Evolutionary conservation across 306 rosid species (phyloP).

Genomic region (Rosa rugosa): DNA sequence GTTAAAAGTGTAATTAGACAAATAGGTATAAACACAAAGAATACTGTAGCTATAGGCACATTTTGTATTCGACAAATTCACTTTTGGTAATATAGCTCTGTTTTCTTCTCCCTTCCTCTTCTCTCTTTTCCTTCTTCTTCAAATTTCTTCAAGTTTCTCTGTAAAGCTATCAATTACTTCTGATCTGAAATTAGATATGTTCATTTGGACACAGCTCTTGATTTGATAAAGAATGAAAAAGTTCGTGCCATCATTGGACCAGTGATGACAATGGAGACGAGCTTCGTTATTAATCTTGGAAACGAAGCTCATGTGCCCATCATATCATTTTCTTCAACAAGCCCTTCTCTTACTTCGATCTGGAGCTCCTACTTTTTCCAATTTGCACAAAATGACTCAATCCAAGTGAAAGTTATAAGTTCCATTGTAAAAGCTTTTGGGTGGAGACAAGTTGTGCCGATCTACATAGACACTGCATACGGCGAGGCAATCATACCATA

Average conservation of each 20-base stretch:
- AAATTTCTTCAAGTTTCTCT: too few species aligned
- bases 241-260: conserved; percentile 47
- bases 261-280: conserved; percentile 21
- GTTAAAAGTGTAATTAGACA: too few species aligned
- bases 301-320: conserved; percentile 37
- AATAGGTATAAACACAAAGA: too few species aligned
- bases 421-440: conserved; percentile 47
- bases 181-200: neutral
- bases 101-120: too few species aligned
- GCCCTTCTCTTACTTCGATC: conserved; percentile 47
- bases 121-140: too few species aligned
- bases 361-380: conserved; percentile 52
- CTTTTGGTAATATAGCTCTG: too few species aligned
- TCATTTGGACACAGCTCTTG: conserved; percentile 26
- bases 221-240: conserved; percentile 20
- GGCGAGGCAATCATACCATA: conserved; percentile 7
- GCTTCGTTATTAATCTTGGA: conserved; percentile 27
- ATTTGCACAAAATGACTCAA: conserved; percentile 36
- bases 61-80: too few species aligned
- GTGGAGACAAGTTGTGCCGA: conserved; percentile 56
- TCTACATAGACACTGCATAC: conserved; percentile 38
- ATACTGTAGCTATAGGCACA: too few species aligned
- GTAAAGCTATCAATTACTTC: too few species aligned
- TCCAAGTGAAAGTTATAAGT: conserved; percentile 42
- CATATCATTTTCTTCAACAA: conserved; percentile 49